These are phyloP conservation scores for Lyophyllum atratum DNA, from an alignment of 768 basidiomycete species.

Conservation along the genomic window DNA sequence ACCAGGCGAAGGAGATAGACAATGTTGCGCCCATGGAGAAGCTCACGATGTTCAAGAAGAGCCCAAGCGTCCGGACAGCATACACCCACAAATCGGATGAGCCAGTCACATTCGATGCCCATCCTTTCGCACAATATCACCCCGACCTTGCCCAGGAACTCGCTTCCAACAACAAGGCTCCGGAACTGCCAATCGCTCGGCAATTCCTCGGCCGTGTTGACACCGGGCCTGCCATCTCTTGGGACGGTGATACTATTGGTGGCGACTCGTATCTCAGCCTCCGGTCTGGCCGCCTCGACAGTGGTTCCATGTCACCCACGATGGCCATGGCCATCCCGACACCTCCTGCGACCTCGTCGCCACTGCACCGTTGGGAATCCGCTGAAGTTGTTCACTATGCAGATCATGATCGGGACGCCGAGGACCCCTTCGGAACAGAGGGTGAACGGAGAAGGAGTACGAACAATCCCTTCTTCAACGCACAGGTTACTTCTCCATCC, in stretches of 20 bases:
- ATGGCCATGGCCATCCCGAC: constrained; percentile 60
- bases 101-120: constrained; percentile 37
- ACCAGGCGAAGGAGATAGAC: constrained; percentile 44
- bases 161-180: constrained; percentile 32
- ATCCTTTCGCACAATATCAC: constrained; percentile 63
- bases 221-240: constrained; percentile 45
- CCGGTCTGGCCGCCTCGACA: constrained; percentile 37
- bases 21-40: constrained; percentile 56
- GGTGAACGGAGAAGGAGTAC: constrained; percentile 37
- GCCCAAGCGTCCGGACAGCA: constrained; percentile 54
- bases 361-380: constrained; percentile 67
- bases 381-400: constrained; percentile 58
- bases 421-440: constrained; percentile 21
- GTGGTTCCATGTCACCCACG: constrained; percentile 52
- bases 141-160: constrained; percentile 55
- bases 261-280: constrained; percentile 53
- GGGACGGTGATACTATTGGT: constrained; percentile 54
- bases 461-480: constrained; percentile 46
- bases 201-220: constrained; percentile 48
- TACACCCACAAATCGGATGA: constrained; percentile 52
- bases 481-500: constrained; percentile 21
- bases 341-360: constrained; percentile 52
- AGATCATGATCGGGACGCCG: constrained; percentile 29
- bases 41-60: constrained; percentile 69
- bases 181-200: constrained; percentile 36